These are phyloP conservation scores for Aureobasidium sp. DNA, from an alignment of 2,329 filamentous ascomycete species.

Conservation along the genomic window DNA sequence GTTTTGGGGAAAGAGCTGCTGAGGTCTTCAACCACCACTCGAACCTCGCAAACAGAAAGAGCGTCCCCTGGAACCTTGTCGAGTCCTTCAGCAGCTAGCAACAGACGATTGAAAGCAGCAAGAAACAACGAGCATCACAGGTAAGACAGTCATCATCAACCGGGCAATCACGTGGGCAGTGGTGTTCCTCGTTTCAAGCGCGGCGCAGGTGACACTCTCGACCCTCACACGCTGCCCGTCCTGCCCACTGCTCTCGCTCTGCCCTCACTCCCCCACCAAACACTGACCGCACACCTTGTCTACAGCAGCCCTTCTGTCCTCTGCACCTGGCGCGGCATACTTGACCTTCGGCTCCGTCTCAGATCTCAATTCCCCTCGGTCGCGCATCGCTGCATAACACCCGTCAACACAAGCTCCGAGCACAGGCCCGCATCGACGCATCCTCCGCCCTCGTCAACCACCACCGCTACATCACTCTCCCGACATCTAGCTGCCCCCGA, in stretches of 20 bases:
- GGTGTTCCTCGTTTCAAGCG: not conserved
- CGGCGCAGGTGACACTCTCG: constrained; percentile 8
- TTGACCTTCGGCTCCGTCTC: not conserved
- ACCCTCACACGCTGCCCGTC: constrained; percentile 1
- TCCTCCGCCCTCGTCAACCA: constrained; percentile 3
- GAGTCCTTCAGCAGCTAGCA: not conserved
- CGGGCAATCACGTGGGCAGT: constrained; percentile 1
- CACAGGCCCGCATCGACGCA: constrained; percentile 11
- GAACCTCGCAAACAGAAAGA: not conserved
- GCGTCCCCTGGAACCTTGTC: not conserved
- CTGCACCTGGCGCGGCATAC: not conserved
- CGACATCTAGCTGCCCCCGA: not conserved
- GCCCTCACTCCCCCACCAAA: not conserved
- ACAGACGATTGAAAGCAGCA: not conserved
- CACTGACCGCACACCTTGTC: not conserved
- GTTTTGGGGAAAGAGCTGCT: not conserved
- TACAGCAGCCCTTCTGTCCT: not conserved
- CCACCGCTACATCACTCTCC: not conserved
- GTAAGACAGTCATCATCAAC: not conserved
- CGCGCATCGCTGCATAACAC: constrained; percentile 8
- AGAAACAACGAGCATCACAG: not conserved
- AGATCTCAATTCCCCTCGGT: not conserved
- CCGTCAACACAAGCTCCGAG: constrained; percentile 11
- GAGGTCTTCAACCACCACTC: constrained; percentile 1
- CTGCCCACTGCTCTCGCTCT: not conserved